Percentiles rank a stretch among this genome's conserved stretches.
Conservation (phyloP, 2,329 filamentous ascomycete species). For the Calonectria leucothoes region DNA sequence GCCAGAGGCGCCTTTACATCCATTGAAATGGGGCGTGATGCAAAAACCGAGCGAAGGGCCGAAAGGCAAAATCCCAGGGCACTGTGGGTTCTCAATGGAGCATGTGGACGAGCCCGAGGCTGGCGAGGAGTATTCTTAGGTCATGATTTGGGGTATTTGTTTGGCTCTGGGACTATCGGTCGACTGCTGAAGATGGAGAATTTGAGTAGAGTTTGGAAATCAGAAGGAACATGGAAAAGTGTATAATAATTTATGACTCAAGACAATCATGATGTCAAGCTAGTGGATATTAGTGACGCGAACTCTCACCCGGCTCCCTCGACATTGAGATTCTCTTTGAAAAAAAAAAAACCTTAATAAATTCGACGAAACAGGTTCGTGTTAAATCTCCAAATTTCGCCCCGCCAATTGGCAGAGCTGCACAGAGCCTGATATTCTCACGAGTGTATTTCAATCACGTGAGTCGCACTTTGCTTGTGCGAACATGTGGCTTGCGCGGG, state of each 20-base stretch:
- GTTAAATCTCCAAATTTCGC: neutral
- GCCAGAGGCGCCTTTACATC: neutral
- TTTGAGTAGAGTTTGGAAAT: neutral
- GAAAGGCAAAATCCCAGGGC: neutral
- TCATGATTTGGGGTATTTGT: neutral
- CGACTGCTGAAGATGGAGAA: neutral
- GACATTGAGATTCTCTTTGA: neutral
- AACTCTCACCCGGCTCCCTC: neutral
- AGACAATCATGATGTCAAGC: neutral
- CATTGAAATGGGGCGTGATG: conserved; percentile 19
- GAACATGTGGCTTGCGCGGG: neutral
- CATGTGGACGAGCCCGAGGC: neutral
- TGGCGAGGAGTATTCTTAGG: neutral
- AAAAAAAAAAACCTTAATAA: neutral
- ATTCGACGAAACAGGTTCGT: neutral
- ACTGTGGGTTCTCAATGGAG: conserved; percentile 7
- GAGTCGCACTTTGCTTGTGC: neutral
- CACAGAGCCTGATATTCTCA: neutral
- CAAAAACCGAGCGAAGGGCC: neutral
- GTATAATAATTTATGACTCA: neutral
- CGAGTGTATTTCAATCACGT: neutral
- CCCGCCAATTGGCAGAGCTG: neutral
- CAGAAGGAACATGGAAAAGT: neutral
- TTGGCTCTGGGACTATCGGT: neutral
- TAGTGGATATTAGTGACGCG: neutral